Evolutionary conservation across 2,329 filamentous ascomycete genomes (phyloP).

Genomic region (Stagonosporopsis chrysanthemi): DNA sequence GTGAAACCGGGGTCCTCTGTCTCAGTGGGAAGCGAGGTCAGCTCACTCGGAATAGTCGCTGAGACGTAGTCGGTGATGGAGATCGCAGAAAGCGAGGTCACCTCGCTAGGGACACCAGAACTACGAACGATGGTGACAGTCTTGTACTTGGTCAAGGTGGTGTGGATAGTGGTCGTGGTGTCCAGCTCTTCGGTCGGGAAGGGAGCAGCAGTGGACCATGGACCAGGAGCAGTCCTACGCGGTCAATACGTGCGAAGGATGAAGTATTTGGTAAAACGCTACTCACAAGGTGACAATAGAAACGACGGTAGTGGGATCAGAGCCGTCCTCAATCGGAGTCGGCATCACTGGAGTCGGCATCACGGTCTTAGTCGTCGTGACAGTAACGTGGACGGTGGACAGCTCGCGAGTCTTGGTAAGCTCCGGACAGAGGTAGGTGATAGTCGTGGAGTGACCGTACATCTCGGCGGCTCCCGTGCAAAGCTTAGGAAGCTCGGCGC

Average conservation of each 20-base stretch:
- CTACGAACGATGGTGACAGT: constrained; percentile 14
- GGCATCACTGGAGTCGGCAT: no score
- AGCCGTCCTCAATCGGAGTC: neutral
- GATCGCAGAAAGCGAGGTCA: neutral
- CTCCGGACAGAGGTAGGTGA: constrained; percentile 36
- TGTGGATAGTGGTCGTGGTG: constrained; percentile 27
- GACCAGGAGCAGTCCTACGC: neutral
- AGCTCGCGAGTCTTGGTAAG: constrained; percentile 8
- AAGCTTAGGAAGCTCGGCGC: constrained; percentile 26
- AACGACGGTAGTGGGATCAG: neutral
- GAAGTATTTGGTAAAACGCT: no score
- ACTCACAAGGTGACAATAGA: constrained; percentile 1
- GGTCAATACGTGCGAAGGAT: neutral
- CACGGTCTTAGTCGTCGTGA: constrained; percentile 30
- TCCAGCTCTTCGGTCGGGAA: constrained; percentile 5
- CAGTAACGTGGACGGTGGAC: constrained; percentile 26
- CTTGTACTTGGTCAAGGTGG: constrained; percentile 22
- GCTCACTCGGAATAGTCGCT: constrained; percentile 6
- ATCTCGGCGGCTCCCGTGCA: constrained; percentile 32
- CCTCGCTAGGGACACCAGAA: neutral
- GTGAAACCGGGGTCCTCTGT: constrained; percentile 8
- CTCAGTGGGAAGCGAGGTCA: neutral
- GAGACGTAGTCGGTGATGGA: constrained; percentile 11
- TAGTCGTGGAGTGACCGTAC: constrained; percentile 23
- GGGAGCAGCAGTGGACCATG: neutral